Base-by-base conservation (phyloP, 2,329 filamentous ascomycete genomes). In the Trichophyton schoenleinii region DNA sequence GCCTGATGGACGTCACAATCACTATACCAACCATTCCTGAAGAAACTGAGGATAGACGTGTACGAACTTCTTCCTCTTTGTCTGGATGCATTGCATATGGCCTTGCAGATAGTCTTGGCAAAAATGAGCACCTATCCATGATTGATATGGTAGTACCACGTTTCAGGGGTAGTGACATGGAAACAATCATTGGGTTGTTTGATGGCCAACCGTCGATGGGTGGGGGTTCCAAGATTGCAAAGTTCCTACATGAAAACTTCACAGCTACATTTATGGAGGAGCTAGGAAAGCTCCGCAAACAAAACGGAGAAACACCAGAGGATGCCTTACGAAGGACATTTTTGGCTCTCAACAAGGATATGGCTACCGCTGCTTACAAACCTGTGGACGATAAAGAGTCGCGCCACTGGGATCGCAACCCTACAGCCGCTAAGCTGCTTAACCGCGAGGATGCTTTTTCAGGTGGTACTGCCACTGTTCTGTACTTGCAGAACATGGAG, bases 1-100 rank as follows among this genome's bases (percentile, higher is more conserved):
- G 94, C 28, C 76, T 99, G 68, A 99, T 99, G 91, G 94, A 99
- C 76, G 94, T 99, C 31, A 99, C 94, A 0, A 82, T 97, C 64
- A 96, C 89, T 18, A 90, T 92, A 55, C 89, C 91, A 2, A 95
- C 87, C 55, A 91, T 97, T 57, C 94, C 94, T 0, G 94, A 99
- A 69, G 88, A 97, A 72, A 95, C 87, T 64, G 91, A 97, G 72
- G 92, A 99, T 72, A 85, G 91, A 63, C 88, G 94, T 80, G 90
- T 99, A 61, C 85, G 94, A 69, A 97, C 94, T n/a, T 95, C 94
- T 31, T 91, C 91, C n/a, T 96, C 92, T 0, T 77, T 92, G 61
- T 91, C 95, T 20, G 92, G 92, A 1, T 87, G 89, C 36, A 83
- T 99, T 74, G 87, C 90, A 0, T 99, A 99, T 69, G 94, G 94